Base-by-base conservation (phyloP, 768 basidiomycete species). In the Floccularia luteovirens region DNA sequence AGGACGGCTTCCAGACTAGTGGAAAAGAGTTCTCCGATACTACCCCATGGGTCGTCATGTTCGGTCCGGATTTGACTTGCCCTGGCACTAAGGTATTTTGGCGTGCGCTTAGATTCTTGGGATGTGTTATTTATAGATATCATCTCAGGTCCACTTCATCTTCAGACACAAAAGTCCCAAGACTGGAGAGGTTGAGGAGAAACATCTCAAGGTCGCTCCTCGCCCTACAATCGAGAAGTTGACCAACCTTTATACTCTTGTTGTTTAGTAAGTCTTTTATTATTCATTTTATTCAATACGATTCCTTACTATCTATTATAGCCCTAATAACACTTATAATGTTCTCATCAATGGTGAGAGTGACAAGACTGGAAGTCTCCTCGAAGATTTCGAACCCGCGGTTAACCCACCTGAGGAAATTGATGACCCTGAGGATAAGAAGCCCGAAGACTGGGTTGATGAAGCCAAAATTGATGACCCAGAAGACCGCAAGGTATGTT, bases 141-240 rank as follows among this genome's bases (percentile, higher is more conserved):
- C 36, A 25, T 30, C 14, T 6, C 55, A 93, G 88, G 71, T 97
- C 37, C 96, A 99, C 74, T 97, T 99, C 66, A 99, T 99, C 67
- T 94, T 99, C 90, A 89, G 92, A 53, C 87, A 97, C 74, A 81
- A 84, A 70, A 93, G 79, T 71, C 94, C 96, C 24, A 74, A 85
- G 53, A 90, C 86, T 32, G 90, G 90, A 51, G 90, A 91, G 55
- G 77, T 75, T 48, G 96, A 98, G 65, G 96, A 99, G 78, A 98
- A 99, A 65, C 96, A 99, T 64, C 81, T 98, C 44, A 77, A 69
- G 39, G 57, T 72, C 43, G 72, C 92, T 46, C 93, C 91, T 44
- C 74, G 72, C 43, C 94, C 94, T 34, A 69, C 80, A 47, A 90
- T 94, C 53, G 84, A 82, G 62, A 97, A 94, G 69, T 69, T 78